phyloP scores from a whole-genome alignment of 805 yeast genomes.

The Lipomyces chichibuensis region DNA sequence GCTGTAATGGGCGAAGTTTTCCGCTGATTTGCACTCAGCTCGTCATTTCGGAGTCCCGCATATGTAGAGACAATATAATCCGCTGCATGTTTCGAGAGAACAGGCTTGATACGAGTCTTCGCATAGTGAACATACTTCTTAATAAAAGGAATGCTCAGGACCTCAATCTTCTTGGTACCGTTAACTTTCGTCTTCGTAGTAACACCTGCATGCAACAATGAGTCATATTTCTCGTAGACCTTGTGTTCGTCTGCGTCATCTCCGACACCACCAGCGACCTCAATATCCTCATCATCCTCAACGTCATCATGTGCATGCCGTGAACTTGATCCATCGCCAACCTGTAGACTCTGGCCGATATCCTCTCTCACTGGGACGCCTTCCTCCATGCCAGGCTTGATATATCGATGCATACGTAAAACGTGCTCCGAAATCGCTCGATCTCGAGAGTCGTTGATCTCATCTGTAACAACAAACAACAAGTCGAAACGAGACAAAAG shows the following conservation, averaged over 20 bases:
- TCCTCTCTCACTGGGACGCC: conserved; percentile 92
- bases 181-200: conserved; percentile 43
- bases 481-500: conserved; percentile 94
- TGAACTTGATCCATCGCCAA: conserved; percentile 56
- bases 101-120: conserved; percentile 82
- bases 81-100: conserved; percentile 73
- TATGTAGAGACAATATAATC: conserved; percentile 80
- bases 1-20: conserved; percentile 95
- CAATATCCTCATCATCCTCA: conserved; percentile 50
- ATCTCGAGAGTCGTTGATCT: conserved; percentile 81
- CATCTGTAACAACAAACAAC: conserved; percentile 93
- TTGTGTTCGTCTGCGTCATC: conserved; percentile 42
- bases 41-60: conserved; percentile 79
- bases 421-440: conserved; percentile 92
- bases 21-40: conserved; percentile 47
- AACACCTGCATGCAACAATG: conserved; percentile 81
- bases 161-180: conserved; percentile 49
- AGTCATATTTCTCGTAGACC: conserved; percentile 83
- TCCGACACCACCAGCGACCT: conserved; percentile 56
- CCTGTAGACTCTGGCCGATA: conserved; percentile 66
- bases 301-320: conserved; percentile 63
- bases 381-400: conserved; percentile 84
- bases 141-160: conserved; percentile 79
- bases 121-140: conserved; percentile 94
- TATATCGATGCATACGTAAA: conserved; percentile 84